Percentiles rank a stretch among this genome's conserved stretches.
phyloP scores from a whole-genome alignment of 495 filamentous ascomycete genomes.

The Hyphodiscus hymeniophilus region DNA sequence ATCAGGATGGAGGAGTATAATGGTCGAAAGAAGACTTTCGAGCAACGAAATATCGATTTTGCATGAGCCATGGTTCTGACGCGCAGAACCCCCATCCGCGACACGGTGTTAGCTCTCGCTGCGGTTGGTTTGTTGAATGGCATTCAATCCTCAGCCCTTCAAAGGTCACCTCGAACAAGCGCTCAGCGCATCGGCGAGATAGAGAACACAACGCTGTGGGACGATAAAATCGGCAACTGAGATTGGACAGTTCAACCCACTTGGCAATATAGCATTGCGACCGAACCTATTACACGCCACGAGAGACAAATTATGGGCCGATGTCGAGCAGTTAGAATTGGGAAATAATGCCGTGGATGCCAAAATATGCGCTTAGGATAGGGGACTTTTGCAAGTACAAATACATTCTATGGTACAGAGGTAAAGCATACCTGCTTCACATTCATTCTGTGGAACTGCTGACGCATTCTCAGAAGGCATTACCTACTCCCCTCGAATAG shows the following conservation, averaged over 20 bases:
- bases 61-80: not conserved
- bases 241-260: conserved; percentile 39
- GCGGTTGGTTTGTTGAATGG: not conserved
- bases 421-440: conserved; percentile 1
- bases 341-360: conserved; percentile 15
- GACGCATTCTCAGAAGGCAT: conserved; percentile 29
- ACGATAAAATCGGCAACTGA: conserved; percentile 56
- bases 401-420: conserved; percentile 50
- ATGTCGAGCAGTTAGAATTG: conserved; percentile 40
- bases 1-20: too few species aligned
- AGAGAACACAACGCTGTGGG: conserved; percentile 29
- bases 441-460: not conserved
- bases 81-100: not conserved
- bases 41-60: too few species aligned
- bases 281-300: conserved; percentile 32
- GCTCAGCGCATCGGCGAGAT: conserved; percentile 29
- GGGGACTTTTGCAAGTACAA: conserved; percentile 45
- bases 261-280: conserved; percentile 33
- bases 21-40: too few species aligned
- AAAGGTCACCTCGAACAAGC: conserved; percentile 15
- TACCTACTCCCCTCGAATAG: conserved; percentile 48
- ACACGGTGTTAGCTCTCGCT: not conserved
- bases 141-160: conserved; percentile 35
- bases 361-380: conserved; percentile 34
- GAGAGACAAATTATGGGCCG: conserved; percentile 35